Evolutionary conservation across 2,329 filamentous ascomycete species (phyloP), one percentile per base, ranked within the genome.

Genomic region (Dryadomyces quercivorus): DNA sequence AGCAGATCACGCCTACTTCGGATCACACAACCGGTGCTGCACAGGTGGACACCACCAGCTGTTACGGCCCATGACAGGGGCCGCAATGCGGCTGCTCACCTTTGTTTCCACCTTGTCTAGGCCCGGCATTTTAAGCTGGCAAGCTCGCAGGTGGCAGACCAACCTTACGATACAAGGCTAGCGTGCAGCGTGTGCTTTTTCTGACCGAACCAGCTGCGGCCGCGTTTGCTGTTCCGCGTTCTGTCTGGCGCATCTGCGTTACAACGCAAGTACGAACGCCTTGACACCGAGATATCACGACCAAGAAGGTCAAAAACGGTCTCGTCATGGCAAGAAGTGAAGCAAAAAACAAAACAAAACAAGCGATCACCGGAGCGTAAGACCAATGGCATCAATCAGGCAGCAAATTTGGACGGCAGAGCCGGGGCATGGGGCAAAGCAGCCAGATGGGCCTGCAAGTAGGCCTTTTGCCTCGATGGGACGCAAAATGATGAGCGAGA

Each of bases 211-310:
- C 52, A 44, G 26, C n/a, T n/a, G 16, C 22, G 47, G 38, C 47
- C 26, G 47, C 52, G 38, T 50, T 18, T 48, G 20, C 15, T 18
- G 34, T 40, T 48, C 46, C 42, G 42, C 42, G 52, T 53, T 52
- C 42, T 56, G 51, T 58, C 42, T 49, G 53, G 38, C 57, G 57
- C 57, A 59, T 13, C 18, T 57, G 57, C 57, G 57, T 57, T 50
- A 42, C 7, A 48, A 57, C 57, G 57, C 57, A 59, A 54, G 46
- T 55, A 34, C 43, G 52, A 45, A 26, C 20, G 38, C 16, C 22
- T 36, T 15, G 20, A 26, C 21, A 12, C 49, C 51, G 38, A 51
- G 51, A 42, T 20, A 50, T 54, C 51, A 47, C 51, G 44, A 47
- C 43, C 34, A 20, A 47, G 16, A 42, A 44, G 42, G 42, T 44